A percentile compares a stretch with the other conserved stretches of the same genome.
Evolutionary conservation across 2,329 filamentous ascomycete species (phyloP).

Genomic region (Trichoderma harzianum): DNA sequence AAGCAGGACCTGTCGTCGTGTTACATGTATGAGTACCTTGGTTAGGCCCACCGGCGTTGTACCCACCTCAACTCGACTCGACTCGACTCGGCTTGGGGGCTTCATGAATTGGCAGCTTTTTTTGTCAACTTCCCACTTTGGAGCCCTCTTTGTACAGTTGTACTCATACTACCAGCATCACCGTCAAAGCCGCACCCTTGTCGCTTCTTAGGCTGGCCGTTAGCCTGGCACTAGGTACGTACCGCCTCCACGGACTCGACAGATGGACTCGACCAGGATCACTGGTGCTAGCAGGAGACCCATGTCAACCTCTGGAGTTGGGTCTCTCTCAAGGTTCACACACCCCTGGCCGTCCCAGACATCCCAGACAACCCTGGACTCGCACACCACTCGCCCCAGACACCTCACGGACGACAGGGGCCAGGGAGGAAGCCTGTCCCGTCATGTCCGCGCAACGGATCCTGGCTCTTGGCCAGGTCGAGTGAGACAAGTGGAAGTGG

Average conservation of each 20-base stretch:
- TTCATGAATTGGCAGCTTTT: background rate
- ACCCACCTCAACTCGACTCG: background rate
- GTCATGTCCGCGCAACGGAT: slow-evolving; percentile 21
- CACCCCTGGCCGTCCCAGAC: slow-evolving; percentile 9
- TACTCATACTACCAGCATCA: background rate
- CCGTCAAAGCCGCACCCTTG: background rate
- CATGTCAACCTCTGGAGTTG: background rate
- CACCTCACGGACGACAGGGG: slow-evolving; percentile 20
- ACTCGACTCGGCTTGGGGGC: background rate
- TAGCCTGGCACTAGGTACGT: slow-evolving; percentile 16
- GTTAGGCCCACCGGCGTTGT: background rate
- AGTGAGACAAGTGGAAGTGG: slow-evolving; percentile 44
- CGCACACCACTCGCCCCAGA: slow-evolving; percentile 18
- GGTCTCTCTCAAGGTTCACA: slow-evolving; percentile 13
- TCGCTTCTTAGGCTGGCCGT: background rate
- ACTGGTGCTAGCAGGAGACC: background rate
- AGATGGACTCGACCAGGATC: background rate
- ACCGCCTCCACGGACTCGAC: slow-evolving; percentile 15
- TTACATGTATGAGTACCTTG: background rate
- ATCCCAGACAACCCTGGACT: background rate
- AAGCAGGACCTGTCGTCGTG: background rate
- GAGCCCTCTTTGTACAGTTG: background rate
- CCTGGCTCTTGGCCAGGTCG: slow-evolving; percentile 31
- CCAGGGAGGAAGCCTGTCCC: slow-evolving; percentile 18
- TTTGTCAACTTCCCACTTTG: slow-evolving; percentile 6